Evolutionary conservation across 345 rosid species (phyloP).

Genomic region (Gossypium sturtianum): DNA sequence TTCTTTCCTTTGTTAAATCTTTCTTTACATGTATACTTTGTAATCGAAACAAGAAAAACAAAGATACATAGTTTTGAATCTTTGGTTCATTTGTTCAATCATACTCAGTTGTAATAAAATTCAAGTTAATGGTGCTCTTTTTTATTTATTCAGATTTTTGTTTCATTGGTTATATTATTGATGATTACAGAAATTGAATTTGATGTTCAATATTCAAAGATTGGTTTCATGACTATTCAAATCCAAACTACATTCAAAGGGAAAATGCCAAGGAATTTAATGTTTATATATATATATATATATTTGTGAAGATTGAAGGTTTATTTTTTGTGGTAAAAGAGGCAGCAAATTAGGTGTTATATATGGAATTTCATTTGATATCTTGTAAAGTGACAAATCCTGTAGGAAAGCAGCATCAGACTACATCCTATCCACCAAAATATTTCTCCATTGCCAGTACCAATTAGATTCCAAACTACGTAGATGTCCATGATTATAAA

Average conservation of each 20-base stretch:
- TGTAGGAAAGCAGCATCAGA: too few relatives aligned
- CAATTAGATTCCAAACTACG: background rate
- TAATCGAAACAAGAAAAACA: background rate
- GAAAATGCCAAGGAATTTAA: background rate
- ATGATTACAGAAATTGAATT: background rate
- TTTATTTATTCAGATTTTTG: background rate
- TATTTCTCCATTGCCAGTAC: background rate
- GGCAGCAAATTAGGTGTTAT: too few relatives aligned
- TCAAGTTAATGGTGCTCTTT: background rate
- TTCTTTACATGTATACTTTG: background rate
- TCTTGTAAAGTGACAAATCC: too few relatives aligned
- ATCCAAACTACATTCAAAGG: background rate
- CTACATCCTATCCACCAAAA: too few relatives aligned
- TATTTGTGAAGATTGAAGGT: background rate
- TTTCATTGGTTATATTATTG: background rate
- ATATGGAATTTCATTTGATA: too few relatives aligned
- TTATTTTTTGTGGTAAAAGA: too few relatives aligned
- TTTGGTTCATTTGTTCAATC: slow-evolving; percentile 2
- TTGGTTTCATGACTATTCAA: background rate
- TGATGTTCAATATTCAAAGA: background rate
- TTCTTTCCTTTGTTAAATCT: background rate
- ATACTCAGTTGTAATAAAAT: background rate
- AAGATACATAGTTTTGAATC: background rate
- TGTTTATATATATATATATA: too few relatives aligned
- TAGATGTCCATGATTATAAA: background rate